Conservation (phyloP, 116 monocot genomes). For the Papilionanthe hybrid region DNA sequence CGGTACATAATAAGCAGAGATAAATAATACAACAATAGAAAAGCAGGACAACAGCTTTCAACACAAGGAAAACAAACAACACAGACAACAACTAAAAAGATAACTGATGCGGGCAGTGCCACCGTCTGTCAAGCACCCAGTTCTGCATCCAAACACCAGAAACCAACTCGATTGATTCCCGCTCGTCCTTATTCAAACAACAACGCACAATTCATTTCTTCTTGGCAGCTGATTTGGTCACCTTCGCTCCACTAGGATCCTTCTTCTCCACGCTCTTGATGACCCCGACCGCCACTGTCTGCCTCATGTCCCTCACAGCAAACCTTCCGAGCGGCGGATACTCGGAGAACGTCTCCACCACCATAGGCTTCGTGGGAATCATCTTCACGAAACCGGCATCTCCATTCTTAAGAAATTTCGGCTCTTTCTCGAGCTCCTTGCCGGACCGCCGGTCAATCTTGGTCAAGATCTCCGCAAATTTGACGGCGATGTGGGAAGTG, state of each 20-base stretch:
- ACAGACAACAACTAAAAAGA: not conserved
- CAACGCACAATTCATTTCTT: conserved; percentile 19
- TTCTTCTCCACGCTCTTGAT: conserved; percentile 35
- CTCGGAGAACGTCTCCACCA: conserved; percentile 35
- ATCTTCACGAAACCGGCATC: conserved; percentile 40
- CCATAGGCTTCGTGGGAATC: conserved; percentile 44
- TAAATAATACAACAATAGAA: no score
- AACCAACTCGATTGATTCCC: conserved; percentile 1
- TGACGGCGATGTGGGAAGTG: conserved; percentile 39
- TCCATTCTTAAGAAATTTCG: conserved; percentile 30
- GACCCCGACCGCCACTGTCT: conserved; percentile 30
- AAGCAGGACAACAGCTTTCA: no score
- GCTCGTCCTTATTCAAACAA: not conserved
- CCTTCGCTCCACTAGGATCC: conserved; percentile 25
- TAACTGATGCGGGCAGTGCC: conserved; percentile 6
- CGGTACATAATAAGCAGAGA: no score
- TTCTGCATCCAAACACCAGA: conserved; percentile 37
- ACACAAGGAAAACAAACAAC: not conserved
- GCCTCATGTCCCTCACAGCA: conserved; percentile 41
- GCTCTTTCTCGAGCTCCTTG: conserved; percentile 31
- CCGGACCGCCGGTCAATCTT: conserved; percentile 40
- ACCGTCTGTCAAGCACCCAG: conserved; percentile 39
- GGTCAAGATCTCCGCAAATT: conserved; percentile 38
- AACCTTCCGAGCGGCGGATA: conserved; percentile 38
- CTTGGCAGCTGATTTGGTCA: conserved; percentile 22